Percentiles rank a stretch among this genome's conserved stretches.
These are phyloP conservation scores for Quercus wislizeni DNA, from an alignment of 306 rosid genomes.

Conservation along the genomic window DNA sequence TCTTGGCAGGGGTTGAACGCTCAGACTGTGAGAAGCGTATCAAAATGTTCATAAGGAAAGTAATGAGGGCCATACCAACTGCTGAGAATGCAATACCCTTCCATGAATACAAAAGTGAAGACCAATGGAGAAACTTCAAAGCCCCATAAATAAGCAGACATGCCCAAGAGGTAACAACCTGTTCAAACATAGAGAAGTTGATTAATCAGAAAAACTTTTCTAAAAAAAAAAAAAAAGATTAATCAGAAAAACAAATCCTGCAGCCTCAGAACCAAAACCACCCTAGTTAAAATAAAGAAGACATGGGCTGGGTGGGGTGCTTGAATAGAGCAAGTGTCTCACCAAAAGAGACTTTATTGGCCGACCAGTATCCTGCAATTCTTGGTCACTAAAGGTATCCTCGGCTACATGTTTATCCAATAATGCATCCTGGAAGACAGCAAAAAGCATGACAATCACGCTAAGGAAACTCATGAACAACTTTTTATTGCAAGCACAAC, in stretches of 20 bases:
- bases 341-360: conserved; percentile 87
- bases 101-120: conserved; percentile 72
- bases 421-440: conserved; percentile 63
- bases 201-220: not conserved
- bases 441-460: conserved; percentile 3
- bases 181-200: conserved; percentile 24
- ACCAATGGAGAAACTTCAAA: conserved; percentile 66
- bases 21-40: conserved; percentile 85
- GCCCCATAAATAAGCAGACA: conserved; percentile 55
- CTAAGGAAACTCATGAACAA: not conserved
- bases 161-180: conserved; percentile 78
- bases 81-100: conserved; percentile 77
- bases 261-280: not conserved
- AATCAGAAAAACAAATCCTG: not conserved
- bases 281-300: not conserved
- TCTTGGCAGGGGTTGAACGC: conserved; percentile 75
- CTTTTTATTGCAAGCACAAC: not conserved
- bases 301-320: not conserved
- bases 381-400: conserved; percentile 65
- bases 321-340: conserved; percentile 23
- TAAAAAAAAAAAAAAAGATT: not conserved
- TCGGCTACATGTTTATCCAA: conserved; percentile 73
- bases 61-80: conserved; percentile 52
- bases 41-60: conserved; percentile 78
- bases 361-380: conserved; percentile 55